Percentiles rank a stretch among this genome's conserved stretches.
phyloP scores from a whole-genome alignment of 345 rosid genomes.

The Bruguiera parviflora region DNA sequence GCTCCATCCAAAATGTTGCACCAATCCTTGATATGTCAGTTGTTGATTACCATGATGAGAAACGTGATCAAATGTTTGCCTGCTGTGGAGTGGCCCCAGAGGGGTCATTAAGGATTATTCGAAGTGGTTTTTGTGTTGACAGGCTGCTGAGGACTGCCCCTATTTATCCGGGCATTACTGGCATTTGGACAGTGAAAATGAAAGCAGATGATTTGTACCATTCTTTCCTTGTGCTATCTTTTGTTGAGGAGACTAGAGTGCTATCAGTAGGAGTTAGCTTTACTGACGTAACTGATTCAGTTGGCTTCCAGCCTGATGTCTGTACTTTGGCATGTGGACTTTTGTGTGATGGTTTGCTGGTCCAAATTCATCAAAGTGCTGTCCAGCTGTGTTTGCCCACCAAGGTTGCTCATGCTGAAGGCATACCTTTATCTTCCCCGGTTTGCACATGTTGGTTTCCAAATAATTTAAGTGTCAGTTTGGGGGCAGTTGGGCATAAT shows the following conservation, averaged over 20 bases:
- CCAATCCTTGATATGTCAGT: conserved; percentile 91
- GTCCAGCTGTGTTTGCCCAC: conserved; percentile 88
- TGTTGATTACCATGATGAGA: conserved; percentile 81
- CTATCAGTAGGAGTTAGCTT: conserved; percentile 93
- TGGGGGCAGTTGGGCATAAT: conserved; percentile 87
- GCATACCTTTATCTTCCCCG: conserved; percentile 64
- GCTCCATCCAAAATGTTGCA: conserved; percentile 80
- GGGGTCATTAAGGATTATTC: conserved; percentile 88
- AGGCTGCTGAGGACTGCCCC: conserved; percentile 80
- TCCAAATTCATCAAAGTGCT: conserved; percentile 87
- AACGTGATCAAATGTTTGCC: conserved; percentile 86
- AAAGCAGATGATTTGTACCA: conserved; percentile 64
- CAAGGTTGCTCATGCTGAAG: conserved; percentile 75
- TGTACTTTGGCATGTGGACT: conserved; percentile 97
- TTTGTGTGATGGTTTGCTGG: conserved; percentile 69
- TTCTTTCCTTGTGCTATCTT: conserved; percentile 91
- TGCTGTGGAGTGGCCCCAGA: conserved; percentile 97
- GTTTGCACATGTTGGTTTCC: conserved; percentile 82
- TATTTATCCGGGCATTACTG: conserved; percentile 88
- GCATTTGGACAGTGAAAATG: conserved; percentile 87
- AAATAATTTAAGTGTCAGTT: conserved; percentile 61
- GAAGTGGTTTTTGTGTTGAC: conserved; percentile 82
- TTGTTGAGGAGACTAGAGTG: conserved; percentile 96
- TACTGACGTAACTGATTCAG: conserved; percentile 87
- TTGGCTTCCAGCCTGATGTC: conserved; percentile 90